Conservation (phyloP, 257 asterid genomes). For the Pogostemon cablin region DNA sequence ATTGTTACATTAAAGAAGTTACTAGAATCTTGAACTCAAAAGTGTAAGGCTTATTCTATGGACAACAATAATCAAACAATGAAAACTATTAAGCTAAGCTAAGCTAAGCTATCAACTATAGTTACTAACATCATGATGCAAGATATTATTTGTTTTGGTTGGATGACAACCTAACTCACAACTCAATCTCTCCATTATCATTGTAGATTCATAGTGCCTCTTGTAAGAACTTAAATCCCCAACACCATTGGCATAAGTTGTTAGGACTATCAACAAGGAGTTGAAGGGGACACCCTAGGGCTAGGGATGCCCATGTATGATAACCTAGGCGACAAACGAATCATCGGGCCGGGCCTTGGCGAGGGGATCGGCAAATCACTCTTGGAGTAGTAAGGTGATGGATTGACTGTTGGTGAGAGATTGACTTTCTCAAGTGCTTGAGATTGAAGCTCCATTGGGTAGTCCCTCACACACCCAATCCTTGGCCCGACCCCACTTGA, state of each 20-base stretch:
- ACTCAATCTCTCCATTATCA: too few species aligned
- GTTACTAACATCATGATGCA: not conserved
- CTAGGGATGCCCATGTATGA: slow-evolving; percentile 48
- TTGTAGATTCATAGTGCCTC: too few species aligned
- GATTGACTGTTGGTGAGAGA: slow-evolving; percentile 49
- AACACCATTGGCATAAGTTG: too few species aligned
- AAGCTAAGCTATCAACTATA: not conserved
- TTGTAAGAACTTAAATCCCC: not conserved
- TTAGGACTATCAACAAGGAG: not conserved
- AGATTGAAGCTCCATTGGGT: slow-evolving; percentile 63
- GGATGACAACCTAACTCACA: not conserved
- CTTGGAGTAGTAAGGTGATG: slow-evolving; percentile 29
- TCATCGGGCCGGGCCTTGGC: slow-evolving; percentile 56
- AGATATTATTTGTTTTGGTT: not conserved
- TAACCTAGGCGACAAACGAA: slow-evolving; percentile 62
- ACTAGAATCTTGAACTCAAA: not conserved
- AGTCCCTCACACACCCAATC: slow-evolving; percentile 76
- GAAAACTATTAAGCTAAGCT: too few species aligned
- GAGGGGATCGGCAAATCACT: slow-evolving; percentile 55
- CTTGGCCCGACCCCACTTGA: slow-evolving; percentile 65
- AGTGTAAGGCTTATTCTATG: not conserved
- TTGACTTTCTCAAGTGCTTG: slow-evolving; percentile 63
- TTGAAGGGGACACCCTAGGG: slow-evolving; percentile 43
- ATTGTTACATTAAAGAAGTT: not conserved
- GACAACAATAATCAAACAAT: slow-evolving; percentile 19